A percentile compares a stretch with the other conserved stretches of the same genome.
Evolutionary conservation across 805 yeast genomes (phyloP).

Genomic region (Barnettozyma siamensis): DNA sequence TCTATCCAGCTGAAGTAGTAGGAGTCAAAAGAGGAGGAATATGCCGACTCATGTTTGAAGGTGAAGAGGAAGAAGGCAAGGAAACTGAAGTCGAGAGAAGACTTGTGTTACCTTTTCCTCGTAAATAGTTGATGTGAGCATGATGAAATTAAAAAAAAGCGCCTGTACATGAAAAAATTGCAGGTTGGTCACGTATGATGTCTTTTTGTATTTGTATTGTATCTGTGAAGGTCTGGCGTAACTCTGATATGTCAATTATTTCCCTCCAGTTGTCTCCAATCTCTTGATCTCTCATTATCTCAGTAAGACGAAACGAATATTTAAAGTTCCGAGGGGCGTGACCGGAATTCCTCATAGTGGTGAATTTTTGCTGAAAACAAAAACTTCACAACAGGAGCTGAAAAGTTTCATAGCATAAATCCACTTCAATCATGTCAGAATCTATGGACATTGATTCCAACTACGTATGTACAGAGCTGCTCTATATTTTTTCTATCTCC

Average conservation of each 20-base stretch:
- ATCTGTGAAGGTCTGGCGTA: no score
- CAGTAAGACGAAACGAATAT: no score
- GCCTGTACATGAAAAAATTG: no score
- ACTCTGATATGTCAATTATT: no score
- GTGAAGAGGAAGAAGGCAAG: conserved; percentile 94
- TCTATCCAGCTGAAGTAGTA: conserved; percentile 89
- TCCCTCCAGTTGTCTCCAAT: no score
- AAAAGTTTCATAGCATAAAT: background rate
- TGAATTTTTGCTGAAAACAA: background rate
- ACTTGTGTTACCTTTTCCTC: conserved; percentile 73
- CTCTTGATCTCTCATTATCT: no score
- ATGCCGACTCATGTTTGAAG: conserved; percentile 82
- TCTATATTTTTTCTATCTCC: no score
- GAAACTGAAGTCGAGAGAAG: conserved; percentile 90
- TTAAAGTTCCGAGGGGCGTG: no score
- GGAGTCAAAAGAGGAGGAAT: conserved; percentile 69
- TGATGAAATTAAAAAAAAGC: no score
- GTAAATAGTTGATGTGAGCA: conserved; percentile 8
- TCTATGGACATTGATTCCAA: conserved; percentile 7
- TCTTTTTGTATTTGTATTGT: no score
- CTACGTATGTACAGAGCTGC: conserved; percentile 7
- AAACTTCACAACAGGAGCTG: background rate
- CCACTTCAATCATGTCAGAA: conserved; percentile 5
- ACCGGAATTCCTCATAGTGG: no score
- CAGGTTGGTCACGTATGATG: no score